Conservation (phyloP, 2,329 filamentous ascomycete genomes). For the Aureobasidium melanogenum region DNA sequence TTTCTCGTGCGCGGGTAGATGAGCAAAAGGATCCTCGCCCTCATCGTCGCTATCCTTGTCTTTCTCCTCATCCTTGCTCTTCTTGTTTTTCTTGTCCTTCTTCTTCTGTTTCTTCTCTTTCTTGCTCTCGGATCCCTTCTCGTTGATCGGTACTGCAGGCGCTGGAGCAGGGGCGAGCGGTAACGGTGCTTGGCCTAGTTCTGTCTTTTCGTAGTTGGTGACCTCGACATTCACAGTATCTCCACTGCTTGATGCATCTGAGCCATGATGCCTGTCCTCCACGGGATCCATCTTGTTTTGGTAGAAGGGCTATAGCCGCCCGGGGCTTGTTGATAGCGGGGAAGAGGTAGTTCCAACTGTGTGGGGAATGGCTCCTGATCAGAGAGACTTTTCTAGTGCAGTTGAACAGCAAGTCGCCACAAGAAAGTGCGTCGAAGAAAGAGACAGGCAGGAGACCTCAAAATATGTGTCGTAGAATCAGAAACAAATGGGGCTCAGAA, state of each 20-base stretch:
- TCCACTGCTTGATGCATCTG: not conserved
- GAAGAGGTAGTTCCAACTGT: not conserved
- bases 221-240: not conserved
- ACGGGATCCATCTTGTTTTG: not conserved
- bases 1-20: conserved; percentile 30
- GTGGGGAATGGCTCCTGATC: not conserved
- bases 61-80: conserved; percentile 14
- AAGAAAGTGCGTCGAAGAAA: not conserved
- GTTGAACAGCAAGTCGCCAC: not conserved
- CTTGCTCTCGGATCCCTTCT: conserved; percentile 16
- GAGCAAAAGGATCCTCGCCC: conserved; percentile 25
- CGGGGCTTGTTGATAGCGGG: not conserved
- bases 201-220: conserved; percentile 22
- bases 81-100: not conserved
- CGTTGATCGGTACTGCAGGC: conserved; percentile 20
- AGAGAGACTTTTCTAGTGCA: not conserved
- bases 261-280: not conserved
- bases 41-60: conserved; percentile 11
- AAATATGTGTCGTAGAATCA: not conserved
- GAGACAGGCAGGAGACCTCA: not conserved
- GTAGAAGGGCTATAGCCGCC: conserved; percentile 1
- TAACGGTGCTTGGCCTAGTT: conserved; percentile 22
- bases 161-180: conserved; percentile 21
- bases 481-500: not conserved
- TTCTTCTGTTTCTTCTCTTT: conserved; percentile 9